Percentiles rank a stretch among this genome's conserved stretches.
These are phyloP conservation scores for Erodium moschatum DNA, from an alignment of 441 rosid species.

Conservation along the genomic window DNA sequence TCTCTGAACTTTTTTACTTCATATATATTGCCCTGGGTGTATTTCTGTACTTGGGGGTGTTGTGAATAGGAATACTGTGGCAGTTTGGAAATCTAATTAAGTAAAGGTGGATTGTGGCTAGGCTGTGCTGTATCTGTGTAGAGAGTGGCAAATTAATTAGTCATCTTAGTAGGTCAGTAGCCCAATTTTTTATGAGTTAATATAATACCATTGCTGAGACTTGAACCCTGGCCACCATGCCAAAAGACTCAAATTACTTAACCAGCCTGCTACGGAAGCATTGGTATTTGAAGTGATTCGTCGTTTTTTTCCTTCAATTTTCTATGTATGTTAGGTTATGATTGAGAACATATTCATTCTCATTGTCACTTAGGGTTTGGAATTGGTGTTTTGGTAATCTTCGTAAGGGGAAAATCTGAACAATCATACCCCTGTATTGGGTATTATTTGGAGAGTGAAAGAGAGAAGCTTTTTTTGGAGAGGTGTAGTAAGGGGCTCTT, in stretches of 20 bases:
- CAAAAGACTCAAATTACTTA: no score
- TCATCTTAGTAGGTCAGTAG: background rate
- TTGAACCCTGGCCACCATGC: no score
- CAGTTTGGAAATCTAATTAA: no score
- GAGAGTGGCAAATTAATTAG: background rate
- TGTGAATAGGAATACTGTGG: no score
- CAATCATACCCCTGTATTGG: background rate
- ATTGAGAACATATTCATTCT: background rate
- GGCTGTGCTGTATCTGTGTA: background rate
- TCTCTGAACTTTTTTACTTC: no score
- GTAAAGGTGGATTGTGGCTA: background rate
- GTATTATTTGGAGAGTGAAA: background rate
- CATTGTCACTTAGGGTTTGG: background rate
- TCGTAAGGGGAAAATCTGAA: background rate
- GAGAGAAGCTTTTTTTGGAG: background rate
- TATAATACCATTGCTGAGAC: no score
- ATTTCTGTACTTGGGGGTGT: no score
- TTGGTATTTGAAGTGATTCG: background rate
- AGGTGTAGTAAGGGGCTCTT: background rate
- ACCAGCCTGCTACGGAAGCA: no score
- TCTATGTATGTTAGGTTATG: background rate
- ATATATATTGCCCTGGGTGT: no score
- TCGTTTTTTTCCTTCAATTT: background rate
- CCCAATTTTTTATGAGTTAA: background rate
- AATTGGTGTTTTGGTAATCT: background rate